Evolutionary conservation across 345 rosid genomes (phyloP), one percentile per base, ranked within the genome.

Genomic region (Boechera divaricarpa): DNA sequence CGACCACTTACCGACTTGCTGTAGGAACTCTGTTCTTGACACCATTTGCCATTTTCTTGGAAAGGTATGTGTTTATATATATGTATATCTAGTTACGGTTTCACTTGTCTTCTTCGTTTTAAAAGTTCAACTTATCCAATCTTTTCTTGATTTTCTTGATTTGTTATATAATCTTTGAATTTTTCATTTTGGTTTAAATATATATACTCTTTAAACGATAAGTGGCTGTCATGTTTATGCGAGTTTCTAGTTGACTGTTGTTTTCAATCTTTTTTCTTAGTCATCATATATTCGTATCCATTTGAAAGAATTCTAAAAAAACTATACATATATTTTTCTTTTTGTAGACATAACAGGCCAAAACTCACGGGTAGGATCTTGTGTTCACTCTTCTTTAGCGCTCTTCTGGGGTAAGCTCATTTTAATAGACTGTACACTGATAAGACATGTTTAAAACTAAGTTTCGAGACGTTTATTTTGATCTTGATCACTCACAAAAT

Each of bases 1-100:
- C 92, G 5, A 73, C 87, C 70, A 86, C 93, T 16, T 89, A 93
- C 72, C 82, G 98, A n/a, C 88, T 85, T 31, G 70, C 70, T 7
- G 81, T 80, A 51, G 86, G 92, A 12, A 81, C 90, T 67, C 41
- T 82, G 65, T 86, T 91, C 89, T 74, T 93, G 76, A 81, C 75
- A 48, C 97, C 98, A 10, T 76, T 91, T 52, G 89, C 88, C 18
- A 83, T 81, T 72, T 80, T 89, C 54, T 77, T 78, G 72, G 97
- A 93, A 81, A 88, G 93, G 98, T 93, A 81, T 26, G 55, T 74
- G 33, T 71, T 32, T 70, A 7, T 3, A 15, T 47, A n/a, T 36
- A 12, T 54, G 15, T 18, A 42, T 55, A 65, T 38, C 10, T 63
- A 24, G 10, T 49, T 18, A 45, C 18, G 26, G 35, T 15, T 56